Conservation (phyloP, 2,329 filamentous ascomycete genomes). For the Chaetothyriales sp. region DNA sequence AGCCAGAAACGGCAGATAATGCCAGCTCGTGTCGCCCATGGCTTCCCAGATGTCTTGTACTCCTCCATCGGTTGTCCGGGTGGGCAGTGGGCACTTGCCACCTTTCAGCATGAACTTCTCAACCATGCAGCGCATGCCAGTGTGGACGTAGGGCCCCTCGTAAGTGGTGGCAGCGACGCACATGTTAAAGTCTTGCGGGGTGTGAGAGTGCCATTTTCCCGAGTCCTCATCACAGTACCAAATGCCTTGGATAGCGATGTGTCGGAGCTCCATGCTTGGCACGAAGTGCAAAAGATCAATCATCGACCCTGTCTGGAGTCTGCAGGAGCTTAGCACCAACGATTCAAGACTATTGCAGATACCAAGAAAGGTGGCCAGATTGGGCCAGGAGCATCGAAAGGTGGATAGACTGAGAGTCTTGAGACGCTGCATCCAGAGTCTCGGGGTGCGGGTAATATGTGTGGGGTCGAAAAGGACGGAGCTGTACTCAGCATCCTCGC, state of each 20-base stretch:
- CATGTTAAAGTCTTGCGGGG: constrained; percentile 4
- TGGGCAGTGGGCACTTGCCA: constrained; percentile 8
- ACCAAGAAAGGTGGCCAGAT: constrained; percentile 6
- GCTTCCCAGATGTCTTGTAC: constrained; percentile 7
- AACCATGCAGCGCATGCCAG: constrained; percentile 6
- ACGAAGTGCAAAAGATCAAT: constrained; percentile 8
- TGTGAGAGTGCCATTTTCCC: constrained; percentile 5
- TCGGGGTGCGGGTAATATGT: constrained; percentile 8
- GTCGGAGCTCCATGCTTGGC: constrained; percentile 1
- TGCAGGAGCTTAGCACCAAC: constrained; percentile 7
- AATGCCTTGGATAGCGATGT: constrained; percentile 4
- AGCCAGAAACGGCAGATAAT: constrained; percentile 5
- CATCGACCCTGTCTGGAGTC: constrained; percentile 9
- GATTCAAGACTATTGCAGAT: constrained; percentile 4
- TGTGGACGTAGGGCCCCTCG: constrained; percentile 10
- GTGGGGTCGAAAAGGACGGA: constrained; percentile 11
- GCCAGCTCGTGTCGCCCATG: constrained; percentile 11
- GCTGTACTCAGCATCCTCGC: constrained; percentile 7
- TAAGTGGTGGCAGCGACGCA: constrained; percentile 9
- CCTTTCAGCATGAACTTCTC: constrained; percentile 7
- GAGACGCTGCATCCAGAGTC: constrained; percentile 7
- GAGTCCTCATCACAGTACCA: constrained; percentile 11
- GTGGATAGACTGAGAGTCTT: constrained; percentile 6
- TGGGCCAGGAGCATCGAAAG: constrained; percentile 8
- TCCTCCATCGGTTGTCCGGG: constrained; percentile 5